Conservation (phyloP, 148 eudicot genomes). For the Tetragonia tetragonoides region DNA sequence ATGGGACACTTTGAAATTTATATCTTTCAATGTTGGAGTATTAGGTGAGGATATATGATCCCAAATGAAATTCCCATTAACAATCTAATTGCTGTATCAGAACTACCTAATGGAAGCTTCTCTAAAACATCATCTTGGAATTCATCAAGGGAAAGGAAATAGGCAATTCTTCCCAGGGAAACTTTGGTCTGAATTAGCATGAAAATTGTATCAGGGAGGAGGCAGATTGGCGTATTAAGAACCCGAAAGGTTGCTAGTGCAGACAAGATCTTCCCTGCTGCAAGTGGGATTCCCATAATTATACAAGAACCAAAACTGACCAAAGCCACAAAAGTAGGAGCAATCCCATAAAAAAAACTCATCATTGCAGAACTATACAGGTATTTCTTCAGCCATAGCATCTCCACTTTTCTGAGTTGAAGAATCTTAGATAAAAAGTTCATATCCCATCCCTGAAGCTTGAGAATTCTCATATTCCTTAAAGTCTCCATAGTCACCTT, state of each 20-base stretch:
- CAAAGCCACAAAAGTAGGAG: neutral
- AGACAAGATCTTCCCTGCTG: neutral
- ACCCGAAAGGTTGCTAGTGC: neutral
- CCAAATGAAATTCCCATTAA: neutral
- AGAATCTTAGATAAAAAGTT: neutral
- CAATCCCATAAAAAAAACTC: neutral
- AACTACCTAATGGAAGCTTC: neutral
- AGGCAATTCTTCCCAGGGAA: neutral
- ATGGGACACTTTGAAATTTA: neutral
- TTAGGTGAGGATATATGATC: neutral
- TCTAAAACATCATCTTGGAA: neutral
- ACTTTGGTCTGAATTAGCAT: neutral
- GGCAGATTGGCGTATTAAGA: neutral
- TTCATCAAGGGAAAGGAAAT: neutral
- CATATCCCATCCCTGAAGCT: neutral
- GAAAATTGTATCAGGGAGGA: neutral
- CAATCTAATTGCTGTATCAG: neutral
- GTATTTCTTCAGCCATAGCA: neutral
- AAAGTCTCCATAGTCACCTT: neutral
- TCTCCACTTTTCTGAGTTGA: neutral
- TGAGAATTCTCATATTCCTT: neutral
- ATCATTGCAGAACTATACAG: neutral
- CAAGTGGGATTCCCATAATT: neutral
- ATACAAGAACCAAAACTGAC: neutral
- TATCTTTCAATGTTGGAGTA: slow-evolving; percentile 1